These are phyloP conservation scores for Pilatotrama ljubarskyi DNA, from an alignment of 768 basidiomycete species.

Conservation along the genomic window DNA sequence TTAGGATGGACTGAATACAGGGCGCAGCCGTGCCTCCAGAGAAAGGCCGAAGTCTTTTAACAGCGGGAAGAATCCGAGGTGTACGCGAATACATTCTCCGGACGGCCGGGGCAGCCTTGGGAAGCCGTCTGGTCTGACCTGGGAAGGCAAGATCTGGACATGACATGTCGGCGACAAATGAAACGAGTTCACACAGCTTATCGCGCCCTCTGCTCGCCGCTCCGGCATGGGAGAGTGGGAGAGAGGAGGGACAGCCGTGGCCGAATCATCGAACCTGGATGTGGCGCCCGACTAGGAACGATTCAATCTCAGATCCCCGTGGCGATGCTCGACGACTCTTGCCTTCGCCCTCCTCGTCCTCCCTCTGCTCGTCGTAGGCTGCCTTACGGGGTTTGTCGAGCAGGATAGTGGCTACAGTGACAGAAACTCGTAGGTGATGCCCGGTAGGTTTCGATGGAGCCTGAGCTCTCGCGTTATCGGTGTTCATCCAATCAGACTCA, in stretches of 20 bases:
- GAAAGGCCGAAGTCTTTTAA: constrained; percentile 32
- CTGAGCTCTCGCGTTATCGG: too few relatives aligned
- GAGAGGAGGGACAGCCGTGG: not conserved
- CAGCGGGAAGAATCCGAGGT: constrained; percentile 32
- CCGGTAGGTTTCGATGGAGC: too few relatives aligned
- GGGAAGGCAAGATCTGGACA: constrained; percentile 20
- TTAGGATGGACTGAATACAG: constrained; percentile 26
- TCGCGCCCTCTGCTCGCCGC: constrained; percentile 19
- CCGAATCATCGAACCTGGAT: not conserved
- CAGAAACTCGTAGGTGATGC: too few relatives aligned
- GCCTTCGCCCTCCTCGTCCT: not conserved
- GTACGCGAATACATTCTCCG: constrained; percentile 31
- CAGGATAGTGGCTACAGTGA: too few relatives aligned
- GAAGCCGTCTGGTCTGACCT: constrained; percentile 24
- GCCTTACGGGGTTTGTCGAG: too few relatives aligned
- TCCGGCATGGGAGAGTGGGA: constrained; percentile 13
- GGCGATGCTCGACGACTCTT: constrained; percentile 9
- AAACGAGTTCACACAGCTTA: constrained; percentile 27
- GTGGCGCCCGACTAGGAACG: not conserved
- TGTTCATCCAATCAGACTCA: too few relatives aligned
- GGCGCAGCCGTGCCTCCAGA: constrained; percentile 26
- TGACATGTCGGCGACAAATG: constrained; percentile 22
- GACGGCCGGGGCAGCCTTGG: constrained; percentile 23
- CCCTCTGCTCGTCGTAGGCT: not conserved
- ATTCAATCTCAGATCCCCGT: constrained; percentile 13